Percentiles rank a stretch among this genome's conserved stretches.
Evolutionary conservation across 306 rosid species (phyloP).

Genomic region (Prinsepia uniflora): DNA sequence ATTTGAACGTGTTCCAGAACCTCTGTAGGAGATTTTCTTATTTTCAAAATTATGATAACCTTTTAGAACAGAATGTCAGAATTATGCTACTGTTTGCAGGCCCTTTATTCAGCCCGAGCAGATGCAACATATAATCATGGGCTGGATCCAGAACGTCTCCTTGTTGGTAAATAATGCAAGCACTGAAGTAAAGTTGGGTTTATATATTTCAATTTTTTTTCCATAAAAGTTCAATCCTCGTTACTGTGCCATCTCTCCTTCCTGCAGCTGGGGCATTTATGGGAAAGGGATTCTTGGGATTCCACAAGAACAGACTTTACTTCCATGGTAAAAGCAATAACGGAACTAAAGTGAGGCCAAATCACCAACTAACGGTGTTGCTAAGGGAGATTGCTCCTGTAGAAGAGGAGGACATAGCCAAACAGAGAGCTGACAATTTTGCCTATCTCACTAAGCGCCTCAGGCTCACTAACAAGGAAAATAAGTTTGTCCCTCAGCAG

Average conservation of each 20-base stretch:
- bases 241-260: slow-evolving; percentile 8
- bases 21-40: not conserved
- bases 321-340: slow-evolving; percentile 44
- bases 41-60: not conserved
- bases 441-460: slow-evolving; percentile 54
- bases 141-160: not conserved
- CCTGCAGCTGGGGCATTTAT: slow-evolving; percentile 72
- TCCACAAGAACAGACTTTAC: slow-evolving; percentile 36
- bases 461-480: slow-evolving; percentile 33
- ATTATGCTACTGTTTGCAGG: slow-evolving; percentile 1
- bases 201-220: not conserved
- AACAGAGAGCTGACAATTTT: slow-evolving; percentile 64
- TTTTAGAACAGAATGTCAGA: not conserved
- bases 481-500: slow-evolving; percentile 70
- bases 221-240: slow-evolving; percentile 8
- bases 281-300: slow-evolving; percentile 57
- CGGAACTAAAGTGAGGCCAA: slow-evolving; percentile 53
- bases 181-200: slow-evolving; percentile 9
- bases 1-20: not conserved
- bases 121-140: not conserved
- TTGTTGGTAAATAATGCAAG: slow-evolving; percentile 2
- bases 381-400: slow-evolving; percentile 77
- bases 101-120: not conserved
- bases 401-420: slow-evolving; percentile 83
- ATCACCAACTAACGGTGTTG: slow-evolving; percentile 68